Base-by-base conservation (phyloP, 495 filamentous ascomycete genomes). In the Lindgomyces ingoldianus region DNA sequence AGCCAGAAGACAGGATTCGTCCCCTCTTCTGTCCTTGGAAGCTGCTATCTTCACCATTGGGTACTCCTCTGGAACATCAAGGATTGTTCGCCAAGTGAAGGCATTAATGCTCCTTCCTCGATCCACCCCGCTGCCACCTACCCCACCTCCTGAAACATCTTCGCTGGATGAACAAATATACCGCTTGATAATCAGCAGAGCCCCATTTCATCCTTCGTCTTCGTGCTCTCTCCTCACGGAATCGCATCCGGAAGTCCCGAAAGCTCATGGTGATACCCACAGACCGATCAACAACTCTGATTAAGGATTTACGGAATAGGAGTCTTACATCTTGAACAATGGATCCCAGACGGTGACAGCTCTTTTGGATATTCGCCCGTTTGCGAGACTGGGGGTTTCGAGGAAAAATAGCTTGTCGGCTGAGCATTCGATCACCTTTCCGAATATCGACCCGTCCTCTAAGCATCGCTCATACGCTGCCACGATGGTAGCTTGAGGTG, bases 311-410 rank as follows among this genome's bases (percentile, higher is more conserved):
- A n/a, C n/a, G 30, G n/a, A 19, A 11, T 10, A 52, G 1, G 59
- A 18, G 16, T 8, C 59, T n/a, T 70, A 69, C 69, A 72, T 67
- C 45, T 73, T 72, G 61, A 78, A 78, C 55, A 78, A 64, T 4
- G 77, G 76, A 56, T 79, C 77, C 72, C 75, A 79, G 11, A 77
- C 72, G 2, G 71, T 71, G 22, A 65, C 58, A 41, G 70, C 71
- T 50, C 77, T 69, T 60, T 70, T 69, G 9, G 67, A 70, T 4
- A 70, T 50, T 12, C 56, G 62, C 4, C 73, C 73, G 52, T 77
- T 75, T 52, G 65, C 49, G 22, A 74, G 60, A n/a, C 71, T 65
- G n/a, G 72, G 66, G 26, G 65, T 66, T 54, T 67, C 65, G 44
- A 74, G 60, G 57, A 71, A 60, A 58, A 72, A 60, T 27, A 70